phyloP scores from a whole-genome alignment of 169 alveolate genomes.

The Plasmodium inui region DNA sequence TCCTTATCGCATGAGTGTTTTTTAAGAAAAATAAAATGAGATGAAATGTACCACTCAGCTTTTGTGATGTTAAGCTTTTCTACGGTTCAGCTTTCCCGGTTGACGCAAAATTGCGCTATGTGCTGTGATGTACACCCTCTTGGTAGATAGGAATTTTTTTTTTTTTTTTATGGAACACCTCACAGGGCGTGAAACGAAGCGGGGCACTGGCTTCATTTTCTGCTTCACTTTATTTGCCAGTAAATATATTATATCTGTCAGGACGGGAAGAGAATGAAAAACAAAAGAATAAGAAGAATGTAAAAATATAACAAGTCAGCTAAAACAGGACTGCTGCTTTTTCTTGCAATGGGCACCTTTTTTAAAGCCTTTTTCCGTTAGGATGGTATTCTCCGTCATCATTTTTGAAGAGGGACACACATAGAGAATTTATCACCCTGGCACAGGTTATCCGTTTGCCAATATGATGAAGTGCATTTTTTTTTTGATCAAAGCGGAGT shows the following conservation, averaged over 20 bases:
- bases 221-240: background rate
- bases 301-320: background rate
- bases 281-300: background rate
- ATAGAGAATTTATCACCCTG: background rate
- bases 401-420: background rate
- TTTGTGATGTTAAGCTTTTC: too few species aligned
- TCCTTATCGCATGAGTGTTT: background rate
- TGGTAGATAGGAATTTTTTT: background rate
- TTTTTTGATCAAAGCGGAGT: background rate
- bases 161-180: background rate
- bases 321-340: background rate
- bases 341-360: background rate
- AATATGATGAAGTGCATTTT: background rate
- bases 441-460: background rate
- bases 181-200: background rate
- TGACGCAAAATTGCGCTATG: background rate
- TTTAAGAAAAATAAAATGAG: too few species aligned
- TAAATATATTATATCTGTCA: background rate
- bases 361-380: background rate
- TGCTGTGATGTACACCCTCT: background rate
- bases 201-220: background rate
- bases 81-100: background rate
- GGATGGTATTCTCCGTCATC: background rate
- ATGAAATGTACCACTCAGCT: background rate
- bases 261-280: background rate